Evolutionary conservation across 352 stramenopile species (phyloP).

Genomic region (Phytophthora kernoviae): DNA sequence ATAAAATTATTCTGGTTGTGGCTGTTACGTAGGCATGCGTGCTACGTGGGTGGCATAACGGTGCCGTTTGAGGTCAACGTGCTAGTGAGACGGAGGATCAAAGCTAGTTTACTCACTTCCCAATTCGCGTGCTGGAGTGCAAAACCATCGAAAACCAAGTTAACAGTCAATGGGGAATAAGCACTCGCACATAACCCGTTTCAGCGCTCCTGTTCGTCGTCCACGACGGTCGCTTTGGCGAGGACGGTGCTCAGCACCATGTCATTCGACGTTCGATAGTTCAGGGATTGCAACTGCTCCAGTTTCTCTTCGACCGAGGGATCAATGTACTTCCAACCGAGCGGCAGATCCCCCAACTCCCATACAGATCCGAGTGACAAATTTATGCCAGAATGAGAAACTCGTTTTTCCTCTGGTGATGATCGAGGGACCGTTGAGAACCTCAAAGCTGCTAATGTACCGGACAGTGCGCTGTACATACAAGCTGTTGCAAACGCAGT

Average conservation of each 20-base stretch:
- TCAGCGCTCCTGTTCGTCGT: background rate
- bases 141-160: too few relatives aligned
- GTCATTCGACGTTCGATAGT: background rate
- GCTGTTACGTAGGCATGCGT: too few relatives aligned
- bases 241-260: background rate
- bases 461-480: constrained; percentile 8
- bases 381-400: constrained; percentile 11
- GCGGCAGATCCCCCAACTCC: background rate
- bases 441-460: constrained; percentile 1
- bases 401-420: constrained; percentile 10
- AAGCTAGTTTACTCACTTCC: background rate
- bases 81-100: too few relatives aligned
- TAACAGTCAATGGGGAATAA: constrained; percentile 13
- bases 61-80: too few relatives aligned
- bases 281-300: background rate
- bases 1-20: too few relatives aligned
- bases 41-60: too few relatives aligned
- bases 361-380: constrained; percentile 14
- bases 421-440: constrained; percentile 13
- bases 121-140: background rate
- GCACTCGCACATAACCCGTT: background rate
- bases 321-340: too few relatives aligned
- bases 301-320: background rate
- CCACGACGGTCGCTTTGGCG: constrained; percentile 5
- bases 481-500: constrained; percentile 8